phyloP scores from a whole-genome alignment of 352 stramenopile genomes.

The Globisporangium alternatum region DNA sequence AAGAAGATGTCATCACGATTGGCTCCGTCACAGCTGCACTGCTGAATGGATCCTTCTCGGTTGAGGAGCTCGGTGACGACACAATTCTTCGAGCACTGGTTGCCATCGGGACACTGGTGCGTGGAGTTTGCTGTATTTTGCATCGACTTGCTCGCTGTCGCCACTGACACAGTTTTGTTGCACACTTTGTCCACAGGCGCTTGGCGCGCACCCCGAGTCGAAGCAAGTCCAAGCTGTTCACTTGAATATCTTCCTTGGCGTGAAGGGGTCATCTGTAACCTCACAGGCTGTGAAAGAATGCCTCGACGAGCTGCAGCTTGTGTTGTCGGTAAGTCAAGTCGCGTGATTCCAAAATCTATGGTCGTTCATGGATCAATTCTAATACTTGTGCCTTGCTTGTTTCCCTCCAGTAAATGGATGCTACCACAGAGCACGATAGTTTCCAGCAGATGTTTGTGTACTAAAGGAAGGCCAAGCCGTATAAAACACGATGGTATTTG shows the following conservation, averaged over 20 bases:
- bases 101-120: conserved; percentile 65
- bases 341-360: neutral
- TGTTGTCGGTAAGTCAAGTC: conserved; percentile 22
- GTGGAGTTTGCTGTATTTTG: conserved; percentile 10
- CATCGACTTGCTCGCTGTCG: neutral
- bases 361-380: neutral
- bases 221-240: conserved; percentile 54
- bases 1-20: conserved; percentile 49
- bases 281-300: conserved; percentile 50
- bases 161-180: neutral
- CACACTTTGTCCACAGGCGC: conserved; percentile 22
- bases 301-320: conserved; percentile 46
- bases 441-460: neutral
- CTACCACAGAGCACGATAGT: neutral
- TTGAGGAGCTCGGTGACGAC: conserved; percentile 77
- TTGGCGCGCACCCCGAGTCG: conserved; percentile 30
- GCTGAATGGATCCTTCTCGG: conserved; percentile 41
- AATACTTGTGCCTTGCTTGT: neutral
- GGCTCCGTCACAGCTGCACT: conserved; percentile 49
- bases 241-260: conserved; percentile 48
- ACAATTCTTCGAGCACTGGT: conserved; percentile 66
- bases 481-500: conserved; percentile 2
- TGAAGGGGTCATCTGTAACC: conserved; percentile 41
- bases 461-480: neutral
- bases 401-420: neutral